Evolutionary conservation across 768 basidiomycete species (phyloP), one percentile per base, ranked within the genome.

Genomic region (Russula sp.): DNA sequence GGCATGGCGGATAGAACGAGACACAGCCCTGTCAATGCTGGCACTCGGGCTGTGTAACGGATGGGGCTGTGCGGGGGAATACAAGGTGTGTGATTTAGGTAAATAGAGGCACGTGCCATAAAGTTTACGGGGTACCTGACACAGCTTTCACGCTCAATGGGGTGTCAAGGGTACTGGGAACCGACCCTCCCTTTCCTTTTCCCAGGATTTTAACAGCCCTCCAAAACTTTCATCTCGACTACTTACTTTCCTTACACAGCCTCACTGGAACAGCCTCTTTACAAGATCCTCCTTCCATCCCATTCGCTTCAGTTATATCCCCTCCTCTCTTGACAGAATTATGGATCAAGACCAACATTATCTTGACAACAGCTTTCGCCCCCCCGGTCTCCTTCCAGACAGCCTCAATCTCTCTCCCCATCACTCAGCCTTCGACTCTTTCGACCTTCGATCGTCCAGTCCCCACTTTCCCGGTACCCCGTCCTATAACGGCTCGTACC

Each of bases 401-500:
- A 55, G 47, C 37, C 66, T 66, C 62, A 63, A 68, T 50, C 66
- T 69, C 56, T 65, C 70, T 34, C 67, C 72, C 20, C 78, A 80
- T 67, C 78, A 81, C 67, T 1, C 63, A 4, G 39, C 63, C 1
- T 60, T 64, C 34, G 63, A 64, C 8, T 51, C 75, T 5, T 79
- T 75, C 66, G 79, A 77, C 34, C 58, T 60, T 18, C 55, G 74
- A 72, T 68, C 71, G 61, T 54, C 73, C 68, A 74, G 71, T 50
- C 71, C 78, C 5, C 75, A 75, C n/a, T 80, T 78, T 65, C 78
- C 80, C 27, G 77, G 77, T 69, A 80, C 82, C 0, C 81, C 84
- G 8, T 83, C 82, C 27, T 83, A 84, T 76, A 81, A 82, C 71
- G 82, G 82, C 59, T 87, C 86, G 6, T 86, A 86, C 76, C 81